Percentiles rank a stretch among this genome's conserved stretches.
Evolutionary conservation across 2,329 filamentous ascomycete species (phyloP).

Genomic region (Talaromyces sp.): DNA sequence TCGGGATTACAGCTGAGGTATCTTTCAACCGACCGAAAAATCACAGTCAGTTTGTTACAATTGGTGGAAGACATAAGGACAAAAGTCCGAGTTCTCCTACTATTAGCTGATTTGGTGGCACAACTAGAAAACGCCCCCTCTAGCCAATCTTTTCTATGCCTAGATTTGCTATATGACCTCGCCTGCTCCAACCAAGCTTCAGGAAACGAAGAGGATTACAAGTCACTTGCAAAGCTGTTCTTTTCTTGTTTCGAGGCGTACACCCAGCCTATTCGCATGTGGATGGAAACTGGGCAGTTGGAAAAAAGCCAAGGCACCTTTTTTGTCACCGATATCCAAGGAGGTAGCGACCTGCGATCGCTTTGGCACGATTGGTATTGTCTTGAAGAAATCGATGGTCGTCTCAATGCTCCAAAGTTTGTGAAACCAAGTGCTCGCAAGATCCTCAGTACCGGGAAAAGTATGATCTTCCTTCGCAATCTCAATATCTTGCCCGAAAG

Average conservation of each 20-base stretch:
- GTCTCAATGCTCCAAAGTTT: slow-evolving; percentile 67
- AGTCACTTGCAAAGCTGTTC: slow-evolving; percentile 64
- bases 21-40: slow-evolving; percentile 48
- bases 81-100: slow-evolving; percentile 51
- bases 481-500: slow-evolving; percentile 47
- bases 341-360: slow-evolving; percentile 54
- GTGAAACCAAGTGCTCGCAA: slow-evolving; percentile 63
- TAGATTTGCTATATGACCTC: slow-evolving; percentile 72
- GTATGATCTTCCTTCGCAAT: slow-evolving; percentile 73
- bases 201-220: slow-evolving; percentile 58
- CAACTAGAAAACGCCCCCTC: slow-evolving; percentile 44
- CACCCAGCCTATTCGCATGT: slow-evolving; percentile 69
- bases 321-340: slow-evolving; percentile 62
- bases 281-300: slow-evolving; percentile 78
- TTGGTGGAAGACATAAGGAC: slow-evolving; percentile 55
- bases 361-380: slow-evolving; percentile 74
- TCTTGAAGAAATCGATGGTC: slow-evolving; percentile 54
- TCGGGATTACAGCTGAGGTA: slow-evolving; percentile 58
- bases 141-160: slow-evolving; percentile 60
- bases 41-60: slow-evolving; percentile 62
- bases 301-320: slow-evolving; percentile 63
- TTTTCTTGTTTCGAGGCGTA: slow-evolving; percentile 79
- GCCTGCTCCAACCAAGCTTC: slow-evolving; percentile 65
- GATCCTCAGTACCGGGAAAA: slow-evolving; percentile 86
- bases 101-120: slow-evolving; percentile 59